Conservation (phyloP, 768 basidiomycete genomes). For the Mycena latifolia region DNA sequence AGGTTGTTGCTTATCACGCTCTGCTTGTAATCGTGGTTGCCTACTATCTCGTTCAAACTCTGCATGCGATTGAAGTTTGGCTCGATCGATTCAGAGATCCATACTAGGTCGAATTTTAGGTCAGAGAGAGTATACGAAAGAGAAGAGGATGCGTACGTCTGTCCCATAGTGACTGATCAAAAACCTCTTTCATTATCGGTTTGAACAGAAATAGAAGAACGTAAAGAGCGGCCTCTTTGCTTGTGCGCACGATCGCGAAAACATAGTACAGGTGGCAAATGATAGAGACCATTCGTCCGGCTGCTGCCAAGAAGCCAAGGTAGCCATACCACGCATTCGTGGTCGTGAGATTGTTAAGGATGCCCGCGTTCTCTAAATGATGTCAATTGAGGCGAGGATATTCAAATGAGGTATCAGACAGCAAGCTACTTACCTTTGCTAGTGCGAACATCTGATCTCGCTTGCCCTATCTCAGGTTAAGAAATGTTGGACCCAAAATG, state of each 20-base stretch:
- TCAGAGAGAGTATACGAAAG: no score
- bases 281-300: conserved; percentile 3
- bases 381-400: background rate
- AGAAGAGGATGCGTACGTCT: background rate
- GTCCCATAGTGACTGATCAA: conserved; percentile 6
- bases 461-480: conserved; percentile 4
- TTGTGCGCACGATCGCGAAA: background rate
- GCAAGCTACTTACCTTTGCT: background rate
- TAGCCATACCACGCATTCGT: conserved; percentile 8
- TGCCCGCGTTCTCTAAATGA: background rate
- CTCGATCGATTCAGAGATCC: conserved; percentile 8
- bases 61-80: conserved; percentile 18
- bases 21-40: conserved; percentile 5
- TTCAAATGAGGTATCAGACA: no score
- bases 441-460: background rate
- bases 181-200: conserved; percentile 7
- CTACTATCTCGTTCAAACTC: conserved; percentile 5
- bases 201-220: background rate
- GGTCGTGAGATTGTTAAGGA: background rate
- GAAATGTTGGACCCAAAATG: background rate
- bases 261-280: conserved; percentile 14
- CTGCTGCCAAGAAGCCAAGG: background rate
- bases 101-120: background rate
- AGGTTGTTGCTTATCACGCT: conserved; percentile 8
- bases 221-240: conserved; percentile 3